These are phyloP conservation scores for Cutaneotrichosporon sp. DNA, from an alignment of 1,284 basidiomycete genomes.

Conservation along the genomic window DNA sequence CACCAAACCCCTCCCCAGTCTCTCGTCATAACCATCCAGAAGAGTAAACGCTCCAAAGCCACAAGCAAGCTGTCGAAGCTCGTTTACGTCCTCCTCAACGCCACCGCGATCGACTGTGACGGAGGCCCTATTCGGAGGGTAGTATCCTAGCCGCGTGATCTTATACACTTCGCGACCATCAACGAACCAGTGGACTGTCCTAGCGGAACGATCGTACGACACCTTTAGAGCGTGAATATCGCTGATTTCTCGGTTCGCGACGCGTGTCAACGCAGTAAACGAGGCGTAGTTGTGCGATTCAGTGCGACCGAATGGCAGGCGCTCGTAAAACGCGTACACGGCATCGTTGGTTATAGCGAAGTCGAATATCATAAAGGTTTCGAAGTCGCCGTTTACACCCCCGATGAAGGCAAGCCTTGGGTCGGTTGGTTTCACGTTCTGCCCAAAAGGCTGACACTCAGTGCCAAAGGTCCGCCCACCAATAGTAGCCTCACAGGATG, in stretches of 20 bases:
- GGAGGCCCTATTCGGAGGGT: neutral
- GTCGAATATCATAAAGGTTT: slow-evolving; percentile 8
- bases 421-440: neutral
- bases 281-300: neutral
- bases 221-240: slow-evolving; percentile 2
- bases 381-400: neutral
- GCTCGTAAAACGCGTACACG: slow-evolving; percentile 7
- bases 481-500: neutral
- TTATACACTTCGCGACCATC: neutral
- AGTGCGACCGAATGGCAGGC: slow-evolving; percentile 3
- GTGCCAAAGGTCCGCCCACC: neutral
- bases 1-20: neutral
- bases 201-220: neutral
- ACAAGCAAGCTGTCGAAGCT: slow-evolving; percentile 4
- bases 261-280: neutral
- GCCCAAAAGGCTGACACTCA: neutral
- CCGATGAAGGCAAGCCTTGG: neutral
- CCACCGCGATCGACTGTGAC: slow-evolving; percentile 5
- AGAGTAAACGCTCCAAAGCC: slow-evolving; percentile 6
- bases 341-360: slow-evolving; percentile 5
- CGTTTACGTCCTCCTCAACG: slow-evolving; percentile 1
- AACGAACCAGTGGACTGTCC: slow-evolving; percentile 1
- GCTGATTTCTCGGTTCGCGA: neutral
- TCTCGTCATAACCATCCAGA: neutral
- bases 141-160: neutral